These are phyloP conservation scores for Termitomyces titanicus DNA, from an alignment of 768 basidiomycete genomes.

Conservation along the genomic window DNA sequence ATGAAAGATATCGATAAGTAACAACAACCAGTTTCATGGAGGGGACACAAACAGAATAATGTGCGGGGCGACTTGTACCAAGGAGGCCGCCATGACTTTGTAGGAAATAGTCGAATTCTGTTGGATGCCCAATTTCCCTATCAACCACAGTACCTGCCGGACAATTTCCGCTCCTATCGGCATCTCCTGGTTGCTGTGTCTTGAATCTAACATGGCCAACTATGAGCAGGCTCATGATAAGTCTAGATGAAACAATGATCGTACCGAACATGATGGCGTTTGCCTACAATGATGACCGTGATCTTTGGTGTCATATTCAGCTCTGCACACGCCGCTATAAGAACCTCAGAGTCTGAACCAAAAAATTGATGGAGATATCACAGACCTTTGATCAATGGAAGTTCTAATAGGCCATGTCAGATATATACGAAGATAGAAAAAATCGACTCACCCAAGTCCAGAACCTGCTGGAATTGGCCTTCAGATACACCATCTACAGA, in stretches of 20 bases:
- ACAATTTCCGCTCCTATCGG: slow-evolving; percentile 69
- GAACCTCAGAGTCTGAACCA: background rate
- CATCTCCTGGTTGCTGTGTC: slow-evolving; percentile 30
- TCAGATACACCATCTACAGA: slow-evolving; percentile 47
- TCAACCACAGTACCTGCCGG: slow-evolving; percentile 80
- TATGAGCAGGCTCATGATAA: background rate
- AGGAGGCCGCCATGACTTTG: slow-evolving; percentile 75
- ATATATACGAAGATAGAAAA: background rate
- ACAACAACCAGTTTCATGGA: background rate
- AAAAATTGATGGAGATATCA: background rate
- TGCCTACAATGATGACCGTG: slow-evolving; percentile 78
- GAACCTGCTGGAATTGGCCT: slow-evolving; percentile 44
- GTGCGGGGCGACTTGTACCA: slow-evolving; percentile 59
- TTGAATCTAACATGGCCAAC: slow-evolving; percentile 26
- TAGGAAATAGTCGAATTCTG: slow-evolving; percentile 76
- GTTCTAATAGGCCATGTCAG: slow-evolving; percentile 35
- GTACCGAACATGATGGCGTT: slow-evolving; percentile 52
- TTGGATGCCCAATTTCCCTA: slow-evolving; percentile 61
- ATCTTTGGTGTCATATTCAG: slow-evolving; percentile 60
- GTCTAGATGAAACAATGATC: background rate
- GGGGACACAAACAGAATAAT: slow-evolving; percentile 38
- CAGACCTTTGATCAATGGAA: slow-evolving; percentile 56
- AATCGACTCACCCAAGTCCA: slow-evolving; percentile 47
- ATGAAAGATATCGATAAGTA: background rate
- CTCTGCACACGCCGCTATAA: slow-evolving; percentile 57